Conservation (phyloP, 306 rosid genomes). For the Dryas drummondii region DNA sequence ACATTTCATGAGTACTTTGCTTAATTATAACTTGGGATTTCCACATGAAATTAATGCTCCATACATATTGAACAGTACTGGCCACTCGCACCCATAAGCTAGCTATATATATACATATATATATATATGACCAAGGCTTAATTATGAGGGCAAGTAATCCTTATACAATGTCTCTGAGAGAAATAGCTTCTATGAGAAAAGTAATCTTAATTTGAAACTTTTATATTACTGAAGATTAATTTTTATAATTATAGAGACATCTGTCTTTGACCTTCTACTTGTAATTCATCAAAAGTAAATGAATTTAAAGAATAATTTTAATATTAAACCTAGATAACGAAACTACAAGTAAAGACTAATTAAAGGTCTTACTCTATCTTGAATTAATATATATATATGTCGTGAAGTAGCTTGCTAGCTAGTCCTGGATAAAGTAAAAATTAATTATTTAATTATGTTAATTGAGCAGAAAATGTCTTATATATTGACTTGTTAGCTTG, state of each 20-base stretch:
- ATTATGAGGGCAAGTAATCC: no score
- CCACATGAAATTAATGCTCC: no score
- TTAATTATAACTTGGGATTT: no score
- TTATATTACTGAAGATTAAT: not conserved
- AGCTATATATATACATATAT: no score
- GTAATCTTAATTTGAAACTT: slow-evolving; percentile 6
- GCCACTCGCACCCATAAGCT: no score
- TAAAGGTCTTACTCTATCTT: not conserved
- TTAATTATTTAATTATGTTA: not conserved
- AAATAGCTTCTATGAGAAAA: not conserved
- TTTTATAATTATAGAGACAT: not conserved
- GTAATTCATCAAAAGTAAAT: not conserved
- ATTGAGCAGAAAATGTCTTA: not conserved
- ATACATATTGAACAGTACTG: no score
- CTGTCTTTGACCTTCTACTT: not conserved
- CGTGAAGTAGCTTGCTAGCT: not conserved
- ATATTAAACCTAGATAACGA: not conserved
- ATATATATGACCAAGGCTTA: no score
- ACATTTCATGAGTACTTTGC: no score
- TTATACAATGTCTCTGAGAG: not conserved
- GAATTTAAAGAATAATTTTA: not conserved
- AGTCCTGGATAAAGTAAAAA: not conserved
- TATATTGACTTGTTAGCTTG: slow-evolving; percentile 22
- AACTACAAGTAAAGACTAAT: not conserved
- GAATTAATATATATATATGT: not conserved